Evolutionary conservation across 75 land plant genomes (phyloP).

Genomic region (Gnetum montanum): DNA sequence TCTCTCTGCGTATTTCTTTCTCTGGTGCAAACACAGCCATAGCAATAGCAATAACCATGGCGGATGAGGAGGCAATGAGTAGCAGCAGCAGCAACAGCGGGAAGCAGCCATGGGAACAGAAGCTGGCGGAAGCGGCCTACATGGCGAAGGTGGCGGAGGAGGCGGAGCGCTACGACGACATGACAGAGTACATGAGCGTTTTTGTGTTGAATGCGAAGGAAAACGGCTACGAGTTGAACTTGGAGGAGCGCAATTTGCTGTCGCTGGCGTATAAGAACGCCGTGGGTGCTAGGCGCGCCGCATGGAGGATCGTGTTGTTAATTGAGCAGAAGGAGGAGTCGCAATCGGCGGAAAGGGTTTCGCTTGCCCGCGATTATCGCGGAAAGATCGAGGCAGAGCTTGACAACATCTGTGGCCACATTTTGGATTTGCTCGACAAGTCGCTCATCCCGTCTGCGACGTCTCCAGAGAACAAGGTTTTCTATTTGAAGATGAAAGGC

Average conservation of each 20-base stretch:
- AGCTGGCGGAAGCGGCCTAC: conserved; percentile 72
- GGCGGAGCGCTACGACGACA: conserved; percentile 83
- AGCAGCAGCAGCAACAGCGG: no score
- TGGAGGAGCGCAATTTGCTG: conserved; percentile 74
- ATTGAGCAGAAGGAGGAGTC: conserved; percentile 88
- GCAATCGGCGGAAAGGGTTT: conserved; percentile 56
- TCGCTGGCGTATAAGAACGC: conserved; percentile 85
- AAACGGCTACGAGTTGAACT: conserved; percentile 58
- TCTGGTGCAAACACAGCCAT: no score
- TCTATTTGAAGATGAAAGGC: conserved; percentile 83
- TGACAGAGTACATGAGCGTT: conserved; percentile 81
- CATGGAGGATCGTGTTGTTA: conserved; percentile 79
- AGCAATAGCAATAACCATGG: no score
- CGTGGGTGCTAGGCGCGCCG: conserved; percentile 64
- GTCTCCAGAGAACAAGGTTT: conserved; percentile 68
- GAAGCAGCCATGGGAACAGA: no score
- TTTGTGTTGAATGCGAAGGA: conserved; percentile 53
- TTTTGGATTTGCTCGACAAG: conserved; percentile 43
- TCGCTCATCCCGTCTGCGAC: conserved; percentile 54
- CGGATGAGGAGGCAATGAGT: no score
- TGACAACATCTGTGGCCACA: conserved; percentile 63
- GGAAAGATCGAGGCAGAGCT: conserved; percentile 63
- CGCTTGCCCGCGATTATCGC: conserved; percentile 49
- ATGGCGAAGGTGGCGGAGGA: conserved; percentile 83
- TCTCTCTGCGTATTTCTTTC: no score